These are phyloP conservation scores for Elaeagnus macrophylla DNA, from an alignment of 306 rosid genomes.

Conservation along the genomic window DNA sequence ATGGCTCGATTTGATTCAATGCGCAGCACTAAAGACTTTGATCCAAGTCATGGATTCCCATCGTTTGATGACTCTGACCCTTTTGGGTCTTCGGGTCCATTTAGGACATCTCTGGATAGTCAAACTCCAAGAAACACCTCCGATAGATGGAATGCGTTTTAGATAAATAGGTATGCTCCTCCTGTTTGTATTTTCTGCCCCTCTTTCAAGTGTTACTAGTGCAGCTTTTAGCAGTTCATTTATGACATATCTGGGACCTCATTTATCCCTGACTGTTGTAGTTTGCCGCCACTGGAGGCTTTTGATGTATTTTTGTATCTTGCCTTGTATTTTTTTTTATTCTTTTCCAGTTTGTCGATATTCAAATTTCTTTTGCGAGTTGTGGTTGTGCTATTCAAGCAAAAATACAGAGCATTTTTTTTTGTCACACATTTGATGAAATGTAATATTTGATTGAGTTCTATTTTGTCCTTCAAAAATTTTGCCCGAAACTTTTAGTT, in stretches of 20 bases:
- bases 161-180: conserved; percentile 33
- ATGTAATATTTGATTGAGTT: neutral
- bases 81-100: conserved; percentile 74
- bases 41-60: conserved; percentile 62
- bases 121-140: conserved; percentile 71
- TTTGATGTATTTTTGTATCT: conserved; percentile 54
- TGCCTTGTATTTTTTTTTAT: conserved; percentile 30
- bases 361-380: conserved; percentile 2
- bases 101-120: conserved; percentile 50
- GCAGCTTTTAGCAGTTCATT: conserved; percentile 23
- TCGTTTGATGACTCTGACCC: conserved; percentile 84
- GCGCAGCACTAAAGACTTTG: conserved; percentile 60
- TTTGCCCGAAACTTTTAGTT: too few relatives aligned
- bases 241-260: conserved; percentile 26
- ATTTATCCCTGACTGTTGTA: conserved; percentile 25
- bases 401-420: neutral
- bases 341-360: conserved; percentile 5
- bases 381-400: conserved; percentile 13
- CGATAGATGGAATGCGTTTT: conserved; percentile 96
- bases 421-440: neutral
- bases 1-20: conserved; percentile 57
- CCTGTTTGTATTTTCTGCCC: conserved; percentile 14
- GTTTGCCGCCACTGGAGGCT: conserved; percentile 27
- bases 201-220: conserved; percentile 20
- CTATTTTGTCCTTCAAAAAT: too few relatives aligned